Conservation (phyloP, 805 yeast genomes). For the Metschnikowia shivogae region DNA sequence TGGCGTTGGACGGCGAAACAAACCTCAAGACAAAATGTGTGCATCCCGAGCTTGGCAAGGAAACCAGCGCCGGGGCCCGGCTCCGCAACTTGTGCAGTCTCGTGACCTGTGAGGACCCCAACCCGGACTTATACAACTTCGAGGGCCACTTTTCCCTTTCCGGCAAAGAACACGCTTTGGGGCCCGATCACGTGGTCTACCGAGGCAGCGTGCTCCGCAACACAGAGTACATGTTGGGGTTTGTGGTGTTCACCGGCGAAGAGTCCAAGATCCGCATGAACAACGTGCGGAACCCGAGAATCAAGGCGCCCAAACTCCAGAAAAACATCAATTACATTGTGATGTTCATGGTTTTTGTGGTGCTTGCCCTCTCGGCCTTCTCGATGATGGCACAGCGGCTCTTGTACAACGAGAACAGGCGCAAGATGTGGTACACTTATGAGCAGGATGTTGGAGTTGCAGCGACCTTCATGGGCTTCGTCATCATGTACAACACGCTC, state of each 20-base stretch:
- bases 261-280: slow-evolving; percentile 96
- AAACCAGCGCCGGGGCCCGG: slow-evolving; percentile 46
- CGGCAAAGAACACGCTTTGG: slow-evolving; percentile 50
- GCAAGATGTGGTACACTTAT: slow-evolving; percentile 65
- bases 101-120: slow-evolving; percentile 84
- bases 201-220: slow-evolving; percentile 89
- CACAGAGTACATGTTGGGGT: slow-evolving; percentile 67
- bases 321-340: slow-evolving; percentile 78
- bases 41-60: slow-evolving; percentile 55
- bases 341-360: slow-evolving; percentile 81
- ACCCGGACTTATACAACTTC: slow-evolving; percentile 83
- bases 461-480: slow-evolving; percentile 89
- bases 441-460: slow-evolving; percentile 78
- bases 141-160: slow-evolving; percentile 65
- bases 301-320: slow-evolving; percentile 91
- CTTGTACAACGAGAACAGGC: slow-evolving; percentile 36
- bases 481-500: slow-evolving; percentile 95
- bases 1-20: slow-evolving; percentile 98
- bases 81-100: slow-evolving; percentile 48
- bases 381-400: slow-evolving; percentile 77
- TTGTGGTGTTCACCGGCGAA: slow-evolving; percentile 91
- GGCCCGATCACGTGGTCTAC: slow-evolving; percentile 79
- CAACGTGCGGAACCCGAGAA: slow-evolving; percentile 82
- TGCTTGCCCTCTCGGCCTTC: slow-evolving; percentile 66
- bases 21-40: slow-evolving; percentile 76